Evolutionary conservation across 2,329 filamentous ascomycete species (phyloP), one percentile per base, ranked within the genome.

Genomic region (Drechslerella dactyloides): DNA sequence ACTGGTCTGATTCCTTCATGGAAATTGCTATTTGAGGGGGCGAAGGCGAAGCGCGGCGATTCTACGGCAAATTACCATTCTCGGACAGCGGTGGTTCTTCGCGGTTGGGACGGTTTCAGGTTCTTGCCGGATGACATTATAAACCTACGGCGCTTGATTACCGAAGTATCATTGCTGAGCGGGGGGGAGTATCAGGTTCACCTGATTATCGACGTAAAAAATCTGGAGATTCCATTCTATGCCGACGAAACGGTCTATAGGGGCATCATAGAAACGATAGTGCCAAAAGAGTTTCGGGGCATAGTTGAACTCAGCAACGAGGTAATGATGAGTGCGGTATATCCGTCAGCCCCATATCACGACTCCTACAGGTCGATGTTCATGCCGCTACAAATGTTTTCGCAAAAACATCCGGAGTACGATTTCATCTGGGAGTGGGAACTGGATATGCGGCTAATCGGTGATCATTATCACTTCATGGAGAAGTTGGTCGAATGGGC

Each of bases 371-470:
- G 94, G 59, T 93, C 91, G 61, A 86, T 94, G 8, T 91, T 92
- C 76, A 96, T 97, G 91, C 91, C 93, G 0, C 88, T 97, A 82
- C 93, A 97, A 77, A 90, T 93, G 79, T 97, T 97, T 93, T 8
- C 88, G 7, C 17, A 93, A 77, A 85, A 87, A 76, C 92, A 96
- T 79, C 90, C 91, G 0, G 92, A 96, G 78, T 96, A 93, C 77
- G 91, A 96, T 56, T 91, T 87, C 80, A 91, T 92, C 80, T 96
- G 92, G 92, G 90, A 96, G 75, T 96, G 92, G 91, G 92, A 96
- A 79, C 93, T 96, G 89, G 92, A 96, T 77, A 87, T 93, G 54
- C 88, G 92, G 30, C 96, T 96, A 79, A 94, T 90, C 0, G 91
- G 92, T 37, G 91, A 96, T 80, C 93, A 90, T 81, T 92, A 89